Conservation (phyloP, 352 stramenopile genomes). For the Globisporangium megalacanthum region DNA sequence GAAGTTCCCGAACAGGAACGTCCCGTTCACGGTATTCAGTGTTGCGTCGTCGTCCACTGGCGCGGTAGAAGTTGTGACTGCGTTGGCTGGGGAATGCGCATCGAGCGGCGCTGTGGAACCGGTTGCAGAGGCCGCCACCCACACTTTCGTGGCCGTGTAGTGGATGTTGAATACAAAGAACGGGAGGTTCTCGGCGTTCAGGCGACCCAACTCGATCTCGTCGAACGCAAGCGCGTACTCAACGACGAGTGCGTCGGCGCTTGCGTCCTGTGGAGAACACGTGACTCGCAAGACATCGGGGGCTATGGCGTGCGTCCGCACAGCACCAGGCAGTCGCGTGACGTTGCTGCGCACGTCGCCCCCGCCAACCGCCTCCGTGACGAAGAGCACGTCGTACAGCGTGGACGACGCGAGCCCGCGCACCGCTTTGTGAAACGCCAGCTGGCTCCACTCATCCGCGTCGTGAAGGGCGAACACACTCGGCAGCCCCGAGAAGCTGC, state of each 20-base stretch:
- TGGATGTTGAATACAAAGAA: slow-evolving; percentile 46
- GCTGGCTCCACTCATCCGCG: slow-evolving; percentile 7
- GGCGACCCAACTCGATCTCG: slow-evolving; percentile 28
- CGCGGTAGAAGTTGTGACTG: slow-evolving; percentile 1
- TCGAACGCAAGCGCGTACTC: slow-evolving; percentile 37
- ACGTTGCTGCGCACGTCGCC: slow-evolving; percentile 48
- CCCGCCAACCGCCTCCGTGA: slow-evolving; percentile 48
- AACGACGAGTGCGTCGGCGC: slow-evolving; percentile 38
- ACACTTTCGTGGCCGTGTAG: slow-evolving; percentile 31
- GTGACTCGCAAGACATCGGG: slow-evolving; percentile 29
- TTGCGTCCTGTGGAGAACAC: slow-evolving; percentile 22
- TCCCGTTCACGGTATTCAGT: slow-evolving; percentile 11
- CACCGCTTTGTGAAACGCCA: slow-evolving; percentile 23
- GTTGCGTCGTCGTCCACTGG: slow-evolving; percentile 5
- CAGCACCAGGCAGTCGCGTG: slow-evolving; percentile 12
- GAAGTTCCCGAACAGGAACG: slow-evolving; percentile 31
- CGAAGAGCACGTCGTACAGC: slow-evolving; percentile 50
- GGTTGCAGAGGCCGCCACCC: background rate
- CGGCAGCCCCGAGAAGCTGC: slow-evolving; percentile 7
- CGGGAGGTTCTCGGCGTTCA: slow-evolving; percentile 20
- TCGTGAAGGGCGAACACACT: slow-evolving; percentile 26
- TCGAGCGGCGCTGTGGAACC: background rate
- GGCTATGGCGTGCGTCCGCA: slow-evolving; percentile 50
- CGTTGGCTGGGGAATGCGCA: slow-evolving; percentile 11
- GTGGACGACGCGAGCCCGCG: slow-evolving; percentile 34